Evolutionary conservation across 2,329 filamentous ascomycete species (phyloP), one percentile per base, ranked within the genome.

Genomic region (Hypoxylon sp.): DNA sequence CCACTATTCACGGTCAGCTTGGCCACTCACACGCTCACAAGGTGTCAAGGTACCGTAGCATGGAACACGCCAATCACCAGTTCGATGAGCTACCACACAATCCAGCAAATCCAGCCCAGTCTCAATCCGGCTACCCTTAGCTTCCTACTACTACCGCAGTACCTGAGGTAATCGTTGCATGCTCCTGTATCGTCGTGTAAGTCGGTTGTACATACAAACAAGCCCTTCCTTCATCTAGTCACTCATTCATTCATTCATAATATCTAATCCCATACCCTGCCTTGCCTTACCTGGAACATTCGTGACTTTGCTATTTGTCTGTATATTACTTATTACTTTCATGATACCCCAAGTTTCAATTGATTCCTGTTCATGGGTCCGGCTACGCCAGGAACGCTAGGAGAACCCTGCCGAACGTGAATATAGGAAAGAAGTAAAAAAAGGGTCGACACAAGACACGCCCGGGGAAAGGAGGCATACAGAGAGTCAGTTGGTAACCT

Each of bases 271-370:
- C 54, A 40, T 66, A 61, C 51, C 57, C 42, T 62, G 44, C 54
- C 51, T 46, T 55, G 22, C 52, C 51, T 46, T 55, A 16, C 52
- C 61, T 42, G 65, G 66, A 70, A 69, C 71, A 70, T 70, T 70
- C 53, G 64, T 69, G 67, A 69, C 64, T 52, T 60, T 64, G 48
- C 54, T 65, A 69, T 66, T 69, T 65, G 55, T 65, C 61, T 65
- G 66, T 66, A 64, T 70, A 67, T 71, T 66, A 67, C 67, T 65
- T 72, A 71, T 71, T 69, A 66, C 69, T 69, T 61, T 72, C 69
- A 66, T 68, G 65, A 66, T 66, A 69, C 69, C 57, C 67, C 64
- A 55, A 63, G 62, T 70, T 64, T 68, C 69, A 68, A 69, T 71
- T 71, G 64, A 69, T 42, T 59, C 61, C 67, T 63, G 53, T 64